Evolutionary conservation across 148 eudicot genomes (phyloP).

Genomic region (Polygonum maritimum): DNA sequence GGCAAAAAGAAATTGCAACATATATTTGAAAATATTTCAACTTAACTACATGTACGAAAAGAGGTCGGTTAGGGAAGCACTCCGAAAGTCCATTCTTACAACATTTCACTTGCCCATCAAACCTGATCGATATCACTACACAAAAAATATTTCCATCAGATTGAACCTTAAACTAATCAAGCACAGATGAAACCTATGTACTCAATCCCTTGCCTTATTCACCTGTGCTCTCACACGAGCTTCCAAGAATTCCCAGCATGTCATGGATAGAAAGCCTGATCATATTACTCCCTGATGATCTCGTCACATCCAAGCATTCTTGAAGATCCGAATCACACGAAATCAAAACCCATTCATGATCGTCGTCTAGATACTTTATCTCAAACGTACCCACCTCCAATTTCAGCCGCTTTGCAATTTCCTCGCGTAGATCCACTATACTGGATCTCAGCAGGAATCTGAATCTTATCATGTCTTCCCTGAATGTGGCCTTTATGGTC

Average conservation of each 20-base stretch:
- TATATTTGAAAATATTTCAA: background rate
- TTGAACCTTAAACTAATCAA: background rate
- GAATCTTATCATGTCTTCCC: constrained; percentile 77
- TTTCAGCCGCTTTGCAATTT: constrained; percentile 68
- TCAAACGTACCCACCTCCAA: constrained; percentile 68
- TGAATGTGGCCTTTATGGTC: constrained; percentile 67
- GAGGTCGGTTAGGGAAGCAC: background rate
- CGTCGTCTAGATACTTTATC: constrained; percentile 80
- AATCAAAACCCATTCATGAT: constrained; percentile 68
- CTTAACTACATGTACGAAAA: background rate
- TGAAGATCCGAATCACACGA: constrained; percentile 72
- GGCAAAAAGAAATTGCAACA: background rate
- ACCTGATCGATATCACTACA: background rate
- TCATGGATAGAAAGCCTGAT: constrained; percentile 56
- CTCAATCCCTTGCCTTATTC: constrained; percentile 9
- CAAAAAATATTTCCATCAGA: background rate
- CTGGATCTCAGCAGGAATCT: constrained; percentile 40
- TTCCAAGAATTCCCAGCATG: constrained; percentile 38
- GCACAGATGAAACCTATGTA: constrained; percentile 1
- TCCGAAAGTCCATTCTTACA: background rate
- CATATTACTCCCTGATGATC: constrained; percentile 43
- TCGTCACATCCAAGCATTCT: constrained; percentile 55
- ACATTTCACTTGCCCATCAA: background rate
- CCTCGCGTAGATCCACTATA: constrained; percentile 46
- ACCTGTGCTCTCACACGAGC: constrained; percentile 60